Conservation (phyloP, 352 stramenopile species). For the Phytopythium chamaehyphon region DNA sequence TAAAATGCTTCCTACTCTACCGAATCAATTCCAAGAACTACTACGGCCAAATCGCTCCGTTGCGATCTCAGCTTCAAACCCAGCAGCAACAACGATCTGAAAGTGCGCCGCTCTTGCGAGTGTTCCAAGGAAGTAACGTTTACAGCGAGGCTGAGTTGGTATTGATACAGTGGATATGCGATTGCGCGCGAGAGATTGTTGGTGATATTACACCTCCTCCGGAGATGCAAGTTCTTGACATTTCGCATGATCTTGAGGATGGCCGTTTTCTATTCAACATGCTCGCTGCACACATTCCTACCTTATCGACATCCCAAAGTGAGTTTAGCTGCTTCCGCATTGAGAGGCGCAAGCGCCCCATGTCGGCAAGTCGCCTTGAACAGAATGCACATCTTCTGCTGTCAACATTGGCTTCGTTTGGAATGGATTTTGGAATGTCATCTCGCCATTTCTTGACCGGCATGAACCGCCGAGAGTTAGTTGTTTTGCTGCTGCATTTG, state of each 20-base stretch:
- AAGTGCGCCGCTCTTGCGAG: slow-evolving; percentile 12
- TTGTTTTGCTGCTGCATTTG: slow-evolving; percentile 88
- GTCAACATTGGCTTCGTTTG: slow-evolving; percentile 58
- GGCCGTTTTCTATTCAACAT: slow-evolving; percentile 82
- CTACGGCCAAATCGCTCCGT: slow-evolving; percentile 18
- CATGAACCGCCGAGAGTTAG: slow-evolving; percentile 64
- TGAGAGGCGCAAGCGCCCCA: slow-evolving; percentile 15
- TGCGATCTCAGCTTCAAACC: slow-evolving; percentile 5
- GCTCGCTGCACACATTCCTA: slow-evolving; percentile 85
- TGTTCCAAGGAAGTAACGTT: slow-evolving; percentile 82
- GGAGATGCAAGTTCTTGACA: slow-evolving; percentile 47
- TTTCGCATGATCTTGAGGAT: slow-evolving; percentile 61
- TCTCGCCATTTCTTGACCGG: slow-evolving; percentile 38
- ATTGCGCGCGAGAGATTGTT: slow-evolving; percentile 40
- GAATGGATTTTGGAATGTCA: slow-evolving; percentile 77
- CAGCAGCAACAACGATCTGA: slow-evolving; percentile 10
- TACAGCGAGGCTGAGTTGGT: slow-evolving; percentile 91
- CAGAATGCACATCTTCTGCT: slow-evolving; percentile 59
- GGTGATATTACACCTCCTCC: slow-evolving; percentile 1
- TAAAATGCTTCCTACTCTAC: slow-evolving; percentile 92
- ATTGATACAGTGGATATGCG: slow-evolving; percentile 88
- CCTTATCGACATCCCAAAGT: slow-evolving; percentile 50
- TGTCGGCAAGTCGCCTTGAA: slow-evolving; percentile 30
- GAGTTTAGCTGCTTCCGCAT: slow-evolving; percentile 72
- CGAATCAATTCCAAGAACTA: slow-evolving; percentile 87